phyloP scores from a whole-genome alignment of 1,284 basidiomycete species.

The Trametes polyzona region DNA sequence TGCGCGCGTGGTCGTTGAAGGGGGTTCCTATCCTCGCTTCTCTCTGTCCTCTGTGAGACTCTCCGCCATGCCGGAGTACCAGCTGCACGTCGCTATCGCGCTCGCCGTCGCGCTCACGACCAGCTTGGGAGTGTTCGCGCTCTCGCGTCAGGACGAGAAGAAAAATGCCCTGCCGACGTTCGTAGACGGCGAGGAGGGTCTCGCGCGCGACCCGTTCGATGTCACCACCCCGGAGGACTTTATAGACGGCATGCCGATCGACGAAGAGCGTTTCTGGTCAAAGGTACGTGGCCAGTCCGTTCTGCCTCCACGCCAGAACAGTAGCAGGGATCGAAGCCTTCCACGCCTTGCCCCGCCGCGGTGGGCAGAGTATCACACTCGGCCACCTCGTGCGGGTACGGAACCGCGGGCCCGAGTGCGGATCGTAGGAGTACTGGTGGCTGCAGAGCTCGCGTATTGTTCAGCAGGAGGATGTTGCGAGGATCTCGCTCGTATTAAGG shows the following conservation, averaged over 20 bases:
- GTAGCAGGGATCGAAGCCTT: background rate
- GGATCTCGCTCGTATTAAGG: too few species aligned
- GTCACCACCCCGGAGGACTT: conserved; percentile 72
- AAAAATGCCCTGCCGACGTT: conserved; percentile 60
- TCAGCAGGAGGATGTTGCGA: too few species aligned
- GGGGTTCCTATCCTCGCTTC: background rate
- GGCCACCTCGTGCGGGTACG: too few species aligned
- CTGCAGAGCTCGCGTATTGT: too few species aligned
- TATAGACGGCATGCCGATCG: conserved; percentile 76
- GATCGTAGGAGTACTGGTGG: too few species aligned
- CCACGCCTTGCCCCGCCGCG: background rate
- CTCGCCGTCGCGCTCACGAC: conserved; percentile 48
- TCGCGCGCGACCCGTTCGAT: conserved; percentile 73
- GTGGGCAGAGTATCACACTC: background rate
- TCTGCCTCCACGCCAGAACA: background rate
- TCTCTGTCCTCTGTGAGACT: too few species aligned
- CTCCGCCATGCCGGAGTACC: conserved; percentile 56
- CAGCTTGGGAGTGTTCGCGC: conserved; percentile 49
- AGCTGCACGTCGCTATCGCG: conserved; percentile 55
- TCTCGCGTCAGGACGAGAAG: conserved; percentile 47
- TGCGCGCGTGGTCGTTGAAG: background rate
- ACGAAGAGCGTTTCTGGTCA: conserved; percentile 74
- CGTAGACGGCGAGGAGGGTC: conserved; percentile 39
- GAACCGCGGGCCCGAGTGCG: too few species aligned
- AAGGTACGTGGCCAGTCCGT: conserved; percentile 47